These are phyloP conservation scores for Raphanus sativus DNA, from an alignment of 345 rosid species.

Conservation along the genomic window DNA sequence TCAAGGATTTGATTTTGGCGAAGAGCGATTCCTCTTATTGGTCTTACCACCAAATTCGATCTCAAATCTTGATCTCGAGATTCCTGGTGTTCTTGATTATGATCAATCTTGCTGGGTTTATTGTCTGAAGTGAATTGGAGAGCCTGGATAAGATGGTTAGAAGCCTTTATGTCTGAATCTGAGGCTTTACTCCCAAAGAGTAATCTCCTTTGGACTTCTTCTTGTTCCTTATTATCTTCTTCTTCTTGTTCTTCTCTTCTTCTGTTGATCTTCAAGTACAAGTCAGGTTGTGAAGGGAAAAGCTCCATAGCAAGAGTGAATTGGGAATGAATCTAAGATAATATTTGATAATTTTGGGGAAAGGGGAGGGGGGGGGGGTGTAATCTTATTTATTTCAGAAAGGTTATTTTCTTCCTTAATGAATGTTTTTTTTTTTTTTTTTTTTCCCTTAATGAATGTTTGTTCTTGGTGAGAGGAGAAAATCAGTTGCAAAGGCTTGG, in stretches of 20 bases:
- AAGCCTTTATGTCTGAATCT: conserved; percentile 27
- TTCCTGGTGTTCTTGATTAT: conserved; percentile 19
- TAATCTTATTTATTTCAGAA: conserved; percentile 26
- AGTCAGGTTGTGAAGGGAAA: conserved; percentile 40
- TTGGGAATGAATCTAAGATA: conserved; percentile 8
- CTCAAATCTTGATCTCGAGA: conserved; percentile 57
- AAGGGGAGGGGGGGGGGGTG: conserved; percentile 1
- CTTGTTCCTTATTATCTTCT: conserved; percentile 29
- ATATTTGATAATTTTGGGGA: conserved; percentile 23
- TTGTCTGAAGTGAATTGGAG: conserved; percentile 23
- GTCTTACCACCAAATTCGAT: conserved; percentile 53
- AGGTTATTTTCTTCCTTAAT: conserved; percentile 17
- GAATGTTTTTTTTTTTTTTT: conserved; percentile 23
- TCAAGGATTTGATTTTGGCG: conserved; percentile 52
- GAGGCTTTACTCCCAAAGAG: conserved; percentile 35
- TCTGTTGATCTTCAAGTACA: conserved; percentile 31
- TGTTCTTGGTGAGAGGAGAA: conserved; percentile 33
- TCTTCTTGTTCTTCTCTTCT: conserved; percentile 24
- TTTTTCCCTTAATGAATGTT: conserved; percentile 27
- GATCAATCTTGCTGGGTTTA: conserved; percentile 21
- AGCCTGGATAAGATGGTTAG: conserved; percentile 10
- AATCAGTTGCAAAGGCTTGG: conserved; percentile 32
- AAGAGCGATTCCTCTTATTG: conserved; percentile 86
- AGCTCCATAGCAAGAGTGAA: conserved; percentile 34
- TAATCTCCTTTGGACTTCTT: conserved; percentile 20